phyloP scores from a whole-genome alignment of 345 rosid species.

The Gossypium australe region DNA sequence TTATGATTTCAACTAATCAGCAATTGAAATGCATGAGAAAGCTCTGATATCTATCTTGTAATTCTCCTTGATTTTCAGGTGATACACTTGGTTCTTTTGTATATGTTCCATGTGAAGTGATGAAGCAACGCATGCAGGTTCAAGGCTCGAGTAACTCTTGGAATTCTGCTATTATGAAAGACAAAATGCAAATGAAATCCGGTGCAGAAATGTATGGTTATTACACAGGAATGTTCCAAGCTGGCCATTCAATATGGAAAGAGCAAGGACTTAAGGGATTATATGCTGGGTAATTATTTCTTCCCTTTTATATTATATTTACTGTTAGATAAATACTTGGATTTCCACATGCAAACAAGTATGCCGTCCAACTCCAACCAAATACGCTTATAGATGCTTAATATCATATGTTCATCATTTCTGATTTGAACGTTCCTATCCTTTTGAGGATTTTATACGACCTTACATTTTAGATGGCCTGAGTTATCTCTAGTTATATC shows the following conservation, averaged over 20 bases:
- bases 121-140: conserved; percentile 97
- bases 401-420: not conserved
- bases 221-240: conserved; percentile 82
- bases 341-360: not conserved
- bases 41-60: conserved; percentile 27
- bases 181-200: conserved; percentile 34
- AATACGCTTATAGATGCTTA: not conserved
- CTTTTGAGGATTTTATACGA: not conserved
- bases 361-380: not conserved
- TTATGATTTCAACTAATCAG: not conserved
- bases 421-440: not conserved
- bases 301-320: conserved; percentile 10
- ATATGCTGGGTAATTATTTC: conserved; percentile 67
- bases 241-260: conserved; percentile 78
- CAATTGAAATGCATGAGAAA: conserved; percentile 5
- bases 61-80: conserved; percentile 47
- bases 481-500: not conserved
- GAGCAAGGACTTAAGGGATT: conserved; percentile 83
- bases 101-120: conserved; percentile 95
- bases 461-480: not conserved
- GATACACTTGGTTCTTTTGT: conserved; percentile 90
- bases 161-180: conserved; percentile 47
- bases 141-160: conserved; percentile 82
- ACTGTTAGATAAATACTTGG: not conserved
- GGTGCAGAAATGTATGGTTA: conserved; percentile 61